Conservation (phyloP, 148 eudicot genomes). For the Nyssa sinensis region DNA sequence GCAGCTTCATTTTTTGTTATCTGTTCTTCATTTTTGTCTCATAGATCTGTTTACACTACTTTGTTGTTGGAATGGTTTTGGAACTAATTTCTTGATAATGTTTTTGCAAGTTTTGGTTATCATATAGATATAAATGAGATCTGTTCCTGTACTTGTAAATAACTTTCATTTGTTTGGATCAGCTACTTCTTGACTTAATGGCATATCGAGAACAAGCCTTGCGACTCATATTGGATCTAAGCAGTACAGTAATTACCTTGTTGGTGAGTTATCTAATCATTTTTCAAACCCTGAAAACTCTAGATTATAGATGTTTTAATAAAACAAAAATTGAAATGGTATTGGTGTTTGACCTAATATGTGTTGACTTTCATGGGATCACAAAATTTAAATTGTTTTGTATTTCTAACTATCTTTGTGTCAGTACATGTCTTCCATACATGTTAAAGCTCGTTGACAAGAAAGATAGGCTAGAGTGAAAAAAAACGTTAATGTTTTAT, state of each 20-base stretch:
- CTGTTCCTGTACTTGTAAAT: neutral
- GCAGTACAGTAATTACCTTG: constrained; percentile 97
- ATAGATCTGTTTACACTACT: neutral
- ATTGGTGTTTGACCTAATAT: neutral
- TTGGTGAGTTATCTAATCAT: constrained; percentile 51
- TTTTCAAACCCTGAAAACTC: neutral
- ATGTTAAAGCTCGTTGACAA: neutral
- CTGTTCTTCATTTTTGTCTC: neutral
- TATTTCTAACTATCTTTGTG: neutral
- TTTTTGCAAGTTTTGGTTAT: constrained; percentile 1
- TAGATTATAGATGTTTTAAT: neutral
- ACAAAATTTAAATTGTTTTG: neutral
- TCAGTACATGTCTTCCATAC: neutral
- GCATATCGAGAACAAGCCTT: constrained; percentile 96
- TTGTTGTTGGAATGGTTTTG: constrained; percentile 2
- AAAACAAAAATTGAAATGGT: neutral
- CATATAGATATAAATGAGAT: constrained; percentile 8
- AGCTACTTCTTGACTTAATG: constrained; percentile 99
- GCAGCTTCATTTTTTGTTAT: neutral
- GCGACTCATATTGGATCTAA: constrained; percentile 89
- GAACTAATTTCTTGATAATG: neutral
- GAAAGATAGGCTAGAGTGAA: constrained; percentile 10
- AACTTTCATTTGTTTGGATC: constrained; percentile 25
- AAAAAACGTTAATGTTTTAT: neutral
- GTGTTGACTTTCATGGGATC: constrained; percentile 2